Evolutionary conservation across 768 basidiomycete species (phyloP), one percentile per base, ranked within the genome.

Genomic region (Naganishia friedmannii): DNA sequence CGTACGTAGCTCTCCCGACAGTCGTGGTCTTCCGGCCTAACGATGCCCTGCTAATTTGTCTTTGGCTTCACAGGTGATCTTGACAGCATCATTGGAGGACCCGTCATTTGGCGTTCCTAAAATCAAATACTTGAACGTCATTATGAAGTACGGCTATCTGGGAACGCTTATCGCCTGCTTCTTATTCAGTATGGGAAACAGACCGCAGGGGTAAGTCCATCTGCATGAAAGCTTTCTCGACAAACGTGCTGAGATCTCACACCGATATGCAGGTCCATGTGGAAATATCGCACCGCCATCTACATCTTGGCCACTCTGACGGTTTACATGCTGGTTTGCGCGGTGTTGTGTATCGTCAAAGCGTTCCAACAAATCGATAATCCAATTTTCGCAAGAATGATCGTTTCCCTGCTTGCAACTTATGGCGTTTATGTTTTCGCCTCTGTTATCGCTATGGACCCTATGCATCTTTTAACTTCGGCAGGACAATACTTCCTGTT

Each of bases 131-230:
- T 86, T 92, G 73, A 94, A 94, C 76, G 86, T 86, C 21, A 77
- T 92, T 53, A 83, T 87, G 48, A 91, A 93, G 83, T 95, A 91
- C 78, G 81, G 88, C 39, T 88, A 96, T 85, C 88, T 89, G 4
- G 90, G 90, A 3, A 85, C 91, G 51, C 85, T 98, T 32, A 85
- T 93, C n/a, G 89, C 90, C 9, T 90, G 88, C 74, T 96, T 97
- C 85, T 83, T 96, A 0, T 90, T 96, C 79, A 90, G 92, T 0
- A 95, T 97, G 93, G 94, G 94, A 21, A 96, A 96, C 80, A 89
- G 90, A 77, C 93, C 93, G 4, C 85, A 87, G 82, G 88, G 90
- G 91, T 93, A 80, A 76, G 84, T 23, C 2, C 23, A 66, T 32
- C 17, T 17, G 39, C 72, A 32, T n/a, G 3, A 15, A 8, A 53